Evolutionary conservation across 768 basidiomycete genomes (phyloP), one percentile per base, ranked within the genome.

Genomic region (Boletales sp.): DNA sequence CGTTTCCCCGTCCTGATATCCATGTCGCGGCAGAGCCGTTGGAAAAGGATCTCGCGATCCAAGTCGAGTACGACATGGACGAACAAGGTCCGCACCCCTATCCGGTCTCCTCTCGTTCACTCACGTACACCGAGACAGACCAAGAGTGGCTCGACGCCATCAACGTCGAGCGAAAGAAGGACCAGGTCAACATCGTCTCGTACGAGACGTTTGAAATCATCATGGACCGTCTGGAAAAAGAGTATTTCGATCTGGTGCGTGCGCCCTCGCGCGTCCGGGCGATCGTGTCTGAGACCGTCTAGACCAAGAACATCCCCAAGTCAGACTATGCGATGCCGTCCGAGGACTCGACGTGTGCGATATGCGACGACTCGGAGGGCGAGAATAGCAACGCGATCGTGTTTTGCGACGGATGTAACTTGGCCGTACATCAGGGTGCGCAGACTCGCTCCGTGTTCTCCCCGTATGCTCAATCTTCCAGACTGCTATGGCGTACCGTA

Each of bases 61-160:
- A 95, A 58, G 95, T 99, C 19, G 97, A 98, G 68, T 99, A 99
- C 74, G 97, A 98, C 64, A 98, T 99, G 94, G 97, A 98, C 63
- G 97, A 97, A 64, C 94, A 97, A 82, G 94, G 93, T 87, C 34
- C 17, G 74, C 36, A 18, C 35, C 7, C 45, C 38, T 15, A 34
- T 19, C 7, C 35, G 47, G 15, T 39, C 17, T 32, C 29, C 39
- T 32, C 44, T 13, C 21, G 43, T 48, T 39, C 36, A 14, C 48
- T 55, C 50, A 56, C 45, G 27, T 13, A n/a, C n/a, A n/a, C n/a
- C n/a, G n/a, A 29, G 46, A 19, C 60, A 94, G 94, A 98, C 71
- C 84, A 91, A 69, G 89, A 92, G 68, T 99, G 97, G 97, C 79
- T 99, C 15, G 90, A 97, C 54, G 69, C 75, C 1, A 69, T 93